Evolutionary conservation across 768 basidiomycete genomes (phyloP).

Genomic region (Hysterangium stoloniferum): DNA sequence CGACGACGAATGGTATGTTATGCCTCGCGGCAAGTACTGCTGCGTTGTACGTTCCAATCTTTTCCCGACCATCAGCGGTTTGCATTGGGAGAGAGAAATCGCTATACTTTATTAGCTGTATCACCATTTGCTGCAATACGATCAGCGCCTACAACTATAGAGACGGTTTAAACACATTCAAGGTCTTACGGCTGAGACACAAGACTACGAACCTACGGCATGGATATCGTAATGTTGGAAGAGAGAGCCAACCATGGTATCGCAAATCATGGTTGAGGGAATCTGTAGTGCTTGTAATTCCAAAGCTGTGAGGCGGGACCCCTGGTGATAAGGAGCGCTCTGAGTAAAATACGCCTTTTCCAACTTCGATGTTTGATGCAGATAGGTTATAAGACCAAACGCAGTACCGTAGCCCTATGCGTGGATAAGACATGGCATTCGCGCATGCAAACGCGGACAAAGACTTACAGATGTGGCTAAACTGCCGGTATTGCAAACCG

Average conservation of each 20-base stretch:
- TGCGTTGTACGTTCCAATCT: conserved; percentile 94
- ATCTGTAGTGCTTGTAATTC: conserved; percentile 81
- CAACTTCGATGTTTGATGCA: conserved; percentile 72
- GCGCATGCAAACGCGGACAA: background rate
- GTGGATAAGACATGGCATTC: background rate
- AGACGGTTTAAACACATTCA: background rate
- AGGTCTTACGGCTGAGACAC: no score
- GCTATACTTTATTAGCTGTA: conserved; percentile 84
- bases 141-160: conserved; percentile 78
- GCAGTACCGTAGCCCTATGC: conserved; percentile 93
- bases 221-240: conserved; percentile 84
- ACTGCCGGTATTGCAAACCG: conserved; percentile 96
- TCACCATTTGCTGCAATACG: conserved; percentile 89
- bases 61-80: conserved; percentile 3
- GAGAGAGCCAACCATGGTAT: conserved; percentile 94
- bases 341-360: conserved; percentile 88
- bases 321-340: conserved; percentile 92
- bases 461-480: conserved; percentile 80
- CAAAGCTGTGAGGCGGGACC: conserved; percentile 81
- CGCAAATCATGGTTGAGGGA: conserved; percentile 90
- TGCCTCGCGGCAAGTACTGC: conserved; percentile 86
- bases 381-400: conserved; percentile 84
- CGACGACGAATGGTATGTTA: conserved; percentile 85
- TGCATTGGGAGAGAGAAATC: conserved; percentile 2
- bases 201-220: conserved; percentile 52